Base-by-base conservation (phyloP, 176 grass and related monocot species). In the Puccinellia tenuiflora region DNA sequence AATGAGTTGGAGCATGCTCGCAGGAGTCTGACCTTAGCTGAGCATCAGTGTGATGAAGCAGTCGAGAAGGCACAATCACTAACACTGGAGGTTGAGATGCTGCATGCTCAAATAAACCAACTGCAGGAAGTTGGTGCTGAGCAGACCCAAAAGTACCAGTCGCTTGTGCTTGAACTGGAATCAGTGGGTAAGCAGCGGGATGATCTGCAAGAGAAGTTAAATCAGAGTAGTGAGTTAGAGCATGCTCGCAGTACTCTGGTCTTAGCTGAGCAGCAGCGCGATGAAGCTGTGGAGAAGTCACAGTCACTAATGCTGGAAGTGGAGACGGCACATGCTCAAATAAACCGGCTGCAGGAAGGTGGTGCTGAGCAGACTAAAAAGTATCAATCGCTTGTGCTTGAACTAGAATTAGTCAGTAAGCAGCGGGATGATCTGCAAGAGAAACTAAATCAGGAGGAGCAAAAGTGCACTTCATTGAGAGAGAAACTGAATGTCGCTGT, bases 401-500 rank as follows among this genome's bases (percentile, higher is more conserved):
- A 98, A 60, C 71, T 98, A 59, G 96, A 92, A 56, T 64, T 26
- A 28, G 39, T 57, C 53, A 38, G 16, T 69, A 98, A 90, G 55
- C 81, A 98, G 78, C 86, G 73, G 88, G 77, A 92, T 87, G 76
- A 67, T 85, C 84, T 98, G 39, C 86, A 91, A 81, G 90, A 86
- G 45, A 89, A 90, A 62, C 76, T 98, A 75, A 91, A 73, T 88
- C 90, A 88, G 68, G 90, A 94, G 87, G 89, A 91, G 81, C 84
- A 94, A 68, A 94, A 89, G 78, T 89, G 84, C 46, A 55, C 89
- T 79, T 89, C 81, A 64, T 37, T 91, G 76, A 91, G 92, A 80
- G 96, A 98, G 73, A 98, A 98, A 91, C 43, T 98, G 84, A 98
- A 98, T 80, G 75, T 98, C 75, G 92, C 92, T 77, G 96, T 95